Evolutionary conservation across 2,329 filamentous ascomycete genomes (phyloP).

Genomic region (Lecanoromycetidae sp.): DNA sequence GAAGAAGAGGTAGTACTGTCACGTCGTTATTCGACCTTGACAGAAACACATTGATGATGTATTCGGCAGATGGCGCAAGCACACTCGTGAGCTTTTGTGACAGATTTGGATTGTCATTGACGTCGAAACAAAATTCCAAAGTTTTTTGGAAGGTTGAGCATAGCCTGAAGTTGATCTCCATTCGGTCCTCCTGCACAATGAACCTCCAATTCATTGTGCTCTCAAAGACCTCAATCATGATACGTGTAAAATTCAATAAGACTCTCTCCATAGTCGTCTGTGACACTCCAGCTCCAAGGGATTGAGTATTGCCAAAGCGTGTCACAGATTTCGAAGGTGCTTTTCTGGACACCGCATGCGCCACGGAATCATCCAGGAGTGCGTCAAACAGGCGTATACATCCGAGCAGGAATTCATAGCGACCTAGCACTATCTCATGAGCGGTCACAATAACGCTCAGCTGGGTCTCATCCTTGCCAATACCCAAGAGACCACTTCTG

Average conservation of each 20-base stretch:
- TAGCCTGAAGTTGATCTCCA: conserved; percentile 55
- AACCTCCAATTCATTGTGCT: conserved; percentile 82
- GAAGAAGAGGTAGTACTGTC: conserved; percentile 64
- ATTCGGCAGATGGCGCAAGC: conserved; percentile 60
- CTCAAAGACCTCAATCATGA: conserved; percentile 71
- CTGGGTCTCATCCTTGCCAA: conserved; percentile 62
- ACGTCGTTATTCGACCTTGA: conserved; percentile 57
- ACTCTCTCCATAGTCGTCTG: conserved; percentile 65
- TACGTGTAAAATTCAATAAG: conserved; percentile 59
- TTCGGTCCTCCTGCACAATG: conserved; percentile 52
- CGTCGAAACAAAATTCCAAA: conserved; percentile 59
- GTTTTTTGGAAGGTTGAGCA: conserved; percentile 59
- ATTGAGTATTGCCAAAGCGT: conserved; percentile 34
- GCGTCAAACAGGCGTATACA: conserved; percentile 62
- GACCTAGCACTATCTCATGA: conserved; percentile 63
- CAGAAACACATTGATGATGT: conserved; percentile 66
- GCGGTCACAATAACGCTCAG: conserved; percentile 69
- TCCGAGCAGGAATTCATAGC: conserved; percentile 64
- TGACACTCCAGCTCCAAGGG: conserved; percentile 58
- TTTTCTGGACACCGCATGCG: conserved; percentile 55
- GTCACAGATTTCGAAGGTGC: conserved; percentile 40
- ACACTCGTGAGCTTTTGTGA: conserved; percentile 45
- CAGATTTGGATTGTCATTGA: conserved; percentile 48
- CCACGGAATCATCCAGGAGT: conserved; percentile 63
- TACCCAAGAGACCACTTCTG: conserved; percentile 66